phyloP scores from a whole-genome alignment of 768 basidiomycete species.

The Piloderma croceum region DNA sequence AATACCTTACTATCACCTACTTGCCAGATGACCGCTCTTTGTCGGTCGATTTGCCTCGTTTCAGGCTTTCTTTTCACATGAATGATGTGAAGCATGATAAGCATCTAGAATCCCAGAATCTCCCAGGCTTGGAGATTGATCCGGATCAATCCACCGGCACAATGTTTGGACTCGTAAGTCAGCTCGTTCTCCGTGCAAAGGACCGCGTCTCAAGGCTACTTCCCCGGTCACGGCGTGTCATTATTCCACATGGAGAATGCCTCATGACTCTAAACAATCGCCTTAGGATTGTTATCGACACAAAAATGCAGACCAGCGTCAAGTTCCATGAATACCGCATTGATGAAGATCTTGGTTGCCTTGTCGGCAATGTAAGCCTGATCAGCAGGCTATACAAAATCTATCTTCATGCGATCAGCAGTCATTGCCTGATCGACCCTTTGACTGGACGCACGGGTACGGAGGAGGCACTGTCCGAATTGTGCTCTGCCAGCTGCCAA shows the following conservation, averaged over 20 bases:
- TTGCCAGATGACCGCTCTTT: conserved; percentile 3
- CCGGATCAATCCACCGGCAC: conserved; percentile 27
- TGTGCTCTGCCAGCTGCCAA: conserved; percentile 23
- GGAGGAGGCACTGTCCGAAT: conserved; percentile 29
- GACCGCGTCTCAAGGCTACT: too few species aligned
- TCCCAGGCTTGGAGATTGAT: conserved; percentile 10
- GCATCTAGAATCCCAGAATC: conserved; percentile 9
- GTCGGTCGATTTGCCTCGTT: conserved; percentile 24
- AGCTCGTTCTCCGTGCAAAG: conserved; percentile 24
- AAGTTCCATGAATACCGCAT: conserved; percentile 26
- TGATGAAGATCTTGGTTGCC: conserved; percentile 24
- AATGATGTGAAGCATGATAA: conserved; percentile 10
- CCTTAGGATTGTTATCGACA: conserved; percentile 13
- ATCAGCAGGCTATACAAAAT: conserved; percentile 23
- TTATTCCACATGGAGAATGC: conserved; percentile 8
- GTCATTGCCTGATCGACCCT: conserved; percentile 28
- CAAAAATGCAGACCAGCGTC: not conserved
- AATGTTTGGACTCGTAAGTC: conserved; percentile 29
- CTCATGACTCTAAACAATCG: conserved; percentile 11
- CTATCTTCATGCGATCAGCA: conserved; percentile 33
- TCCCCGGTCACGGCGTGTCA: conserved; percentile 3
- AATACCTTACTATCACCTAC: conserved; percentile 20
- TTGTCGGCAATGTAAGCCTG: conserved; percentile 23
- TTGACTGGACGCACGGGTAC: conserved; percentile 30
- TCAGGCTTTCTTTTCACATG: conserved; percentile 27